Conservation (phyloP, 352 stramenopile genomes). For the Phytophthora macrochlamydospora region DNA sequence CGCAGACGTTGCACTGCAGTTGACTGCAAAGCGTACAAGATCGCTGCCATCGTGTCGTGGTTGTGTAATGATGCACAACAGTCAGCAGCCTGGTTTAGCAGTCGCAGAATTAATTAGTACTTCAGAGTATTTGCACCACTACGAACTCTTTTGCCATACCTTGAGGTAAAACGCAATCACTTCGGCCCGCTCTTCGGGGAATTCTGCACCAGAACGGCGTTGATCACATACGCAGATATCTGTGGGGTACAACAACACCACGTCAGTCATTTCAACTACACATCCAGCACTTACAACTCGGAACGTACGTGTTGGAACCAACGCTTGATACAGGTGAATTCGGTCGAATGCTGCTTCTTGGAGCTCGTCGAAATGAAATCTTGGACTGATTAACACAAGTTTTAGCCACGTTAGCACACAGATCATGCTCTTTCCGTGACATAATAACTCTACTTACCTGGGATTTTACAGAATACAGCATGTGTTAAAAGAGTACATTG, state of each 20-base stretch:
- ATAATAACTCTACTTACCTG: conserved; percentile 40
- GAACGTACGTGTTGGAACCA: conserved; percentile 87
- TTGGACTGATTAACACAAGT: conserved; percentile 47
- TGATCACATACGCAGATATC: conserved; percentile 85
- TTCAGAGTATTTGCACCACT: background rate
- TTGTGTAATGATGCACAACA: conserved; percentile 77
- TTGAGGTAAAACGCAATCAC: conserved; percentile 82
- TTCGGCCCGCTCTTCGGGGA: conserved; percentile 62
- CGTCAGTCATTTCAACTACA: background rate
- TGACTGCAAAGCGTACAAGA: conserved; percentile 86
- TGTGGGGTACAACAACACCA: conserved; percentile 21
- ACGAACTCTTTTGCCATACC: conserved; percentile 29
- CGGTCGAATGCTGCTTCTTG: conserved; percentile 54
- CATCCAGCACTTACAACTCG: too few species aligned
- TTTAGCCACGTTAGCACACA: background rate
- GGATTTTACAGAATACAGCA: conserved; percentile 80
- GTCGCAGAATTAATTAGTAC: conserved; percentile 1
- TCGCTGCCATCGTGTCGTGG: conserved; percentile 82
- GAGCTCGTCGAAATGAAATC: conserved; percentile 68
- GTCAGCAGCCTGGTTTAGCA: conserved; percentile 57
- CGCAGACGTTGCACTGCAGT: conserved; percentile 85
- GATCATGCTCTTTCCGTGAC: background rate
- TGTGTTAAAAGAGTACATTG: conserved; percentile 85
- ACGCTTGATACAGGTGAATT: conserved; percentile 71
- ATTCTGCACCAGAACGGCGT: conserved; percentile 77